These are phyloP conservation scores for Ogataea parapolymorpha DNA, from an alignment of 805 yeast species.

Conservation along the genomic window DNA sequence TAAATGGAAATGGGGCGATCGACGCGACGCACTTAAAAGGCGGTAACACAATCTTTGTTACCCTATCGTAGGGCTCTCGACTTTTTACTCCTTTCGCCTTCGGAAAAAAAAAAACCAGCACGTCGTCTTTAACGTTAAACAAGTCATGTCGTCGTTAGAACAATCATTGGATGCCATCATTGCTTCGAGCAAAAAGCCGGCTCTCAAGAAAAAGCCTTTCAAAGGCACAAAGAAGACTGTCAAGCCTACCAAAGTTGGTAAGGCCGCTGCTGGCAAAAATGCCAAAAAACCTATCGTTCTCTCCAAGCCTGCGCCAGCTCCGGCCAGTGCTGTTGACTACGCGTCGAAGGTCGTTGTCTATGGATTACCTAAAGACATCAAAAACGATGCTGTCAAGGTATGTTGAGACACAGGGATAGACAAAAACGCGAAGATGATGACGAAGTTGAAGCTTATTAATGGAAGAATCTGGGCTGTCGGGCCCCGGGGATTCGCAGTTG, in stretches of 20 bases:
- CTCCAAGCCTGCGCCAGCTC: constrained; percentile 18
- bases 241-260: constrained; percentile 32
- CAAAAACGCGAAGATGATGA: background rate
- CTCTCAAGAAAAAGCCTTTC: constrained; percentile 31
- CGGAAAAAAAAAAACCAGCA: constrained; percentile 6
- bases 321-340: constrained; percentile 34
- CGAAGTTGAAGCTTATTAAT: background rate
- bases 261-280: constrained; percentile 19
- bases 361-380: constrained; percentile 71
- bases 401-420: constrained; percentile 10
- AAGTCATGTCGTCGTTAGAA: constrained; percentile 76
- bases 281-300: constrained; percentile 16
- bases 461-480: constrained; percentile 10
- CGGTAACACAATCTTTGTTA: background rate
- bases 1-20: constrained; percentile 2
- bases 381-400: constrained; percentile 68
- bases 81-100: constrained; percentile 10
- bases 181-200: constrained; percentile 43
- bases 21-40: constrained; percentile 5
- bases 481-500: constrained; percentile 12
- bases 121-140: background rate
- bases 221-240: constrained; percentile 32
- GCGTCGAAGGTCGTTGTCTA: constrained; percentile 79
- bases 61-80: constrained; percentile 2
- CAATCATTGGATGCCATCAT: constrained; percentile 94